Evolutionary conservation across 2,329 filamentous ascomycete genomes (phyloP).

Genomic region (Fusarium nanum): DNA sequence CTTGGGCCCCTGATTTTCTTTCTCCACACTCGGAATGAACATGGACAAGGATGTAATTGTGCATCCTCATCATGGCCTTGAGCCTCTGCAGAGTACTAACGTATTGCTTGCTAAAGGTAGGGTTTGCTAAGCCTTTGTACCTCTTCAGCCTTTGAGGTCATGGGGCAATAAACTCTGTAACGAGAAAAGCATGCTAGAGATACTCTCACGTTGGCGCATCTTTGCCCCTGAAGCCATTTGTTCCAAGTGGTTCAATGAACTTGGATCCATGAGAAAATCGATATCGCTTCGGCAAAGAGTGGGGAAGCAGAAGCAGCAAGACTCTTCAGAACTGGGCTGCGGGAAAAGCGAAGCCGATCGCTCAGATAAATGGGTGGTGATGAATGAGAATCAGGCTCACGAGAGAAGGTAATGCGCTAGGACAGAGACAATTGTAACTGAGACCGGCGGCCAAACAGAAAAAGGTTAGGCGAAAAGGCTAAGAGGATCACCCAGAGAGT

Average conservation of each 20-base stretch:
- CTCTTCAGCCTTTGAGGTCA: conserved; percentile 9
- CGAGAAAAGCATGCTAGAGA: not conserved
- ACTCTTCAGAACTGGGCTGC: conserved; percentile 11
- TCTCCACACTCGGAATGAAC: conserved; percentile 25
- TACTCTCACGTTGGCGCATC: not conserved
- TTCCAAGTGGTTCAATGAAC: not conserved
- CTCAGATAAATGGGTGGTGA: conserved; percentile 9
- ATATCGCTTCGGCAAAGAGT: conserved; percentile 12
- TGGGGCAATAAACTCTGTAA: not conserved
- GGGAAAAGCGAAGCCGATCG: conserved; percentile 29
- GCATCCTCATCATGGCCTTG: not conserved
- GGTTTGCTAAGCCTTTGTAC: not conserved
- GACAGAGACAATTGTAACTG: conserved; percentile 16
- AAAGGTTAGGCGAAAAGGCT: conserved; percentile 21
- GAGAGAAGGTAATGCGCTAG: conserved; percentile 18
- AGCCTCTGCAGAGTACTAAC: not conserved
- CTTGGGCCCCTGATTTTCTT: conserved; percentile 25
- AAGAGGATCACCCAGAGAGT: conserved; percentile 2
- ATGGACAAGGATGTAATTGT: conserved; percentile 12
- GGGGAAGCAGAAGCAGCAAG: conserved; percentile 2
- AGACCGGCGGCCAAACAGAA: conserved; percentile 28
- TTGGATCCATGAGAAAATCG: not conserved
- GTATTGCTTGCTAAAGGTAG: not conserved
- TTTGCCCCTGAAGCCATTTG: not conserved
- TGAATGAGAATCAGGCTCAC: conserved; percentile 4